Base-by-base conservation (phyloP, 352 stramenopile species). In the Pythium rishiriense region DNA sequence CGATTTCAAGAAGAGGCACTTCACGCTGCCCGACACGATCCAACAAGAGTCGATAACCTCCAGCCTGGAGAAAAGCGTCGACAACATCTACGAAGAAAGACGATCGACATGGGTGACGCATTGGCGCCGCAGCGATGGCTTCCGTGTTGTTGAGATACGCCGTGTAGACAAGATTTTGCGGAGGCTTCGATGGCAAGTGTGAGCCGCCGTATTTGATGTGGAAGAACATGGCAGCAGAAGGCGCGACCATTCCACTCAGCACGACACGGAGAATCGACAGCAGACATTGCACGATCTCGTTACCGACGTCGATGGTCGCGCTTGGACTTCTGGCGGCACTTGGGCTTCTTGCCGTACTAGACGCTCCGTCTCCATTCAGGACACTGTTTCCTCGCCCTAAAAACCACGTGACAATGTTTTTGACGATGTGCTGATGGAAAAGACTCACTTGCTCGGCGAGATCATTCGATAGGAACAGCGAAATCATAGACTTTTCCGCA, bases 71-170 rank as follows among this genome's bases (percentile, higher is more conserved):
- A 58, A 96, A 94, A 24, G 89, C 61, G 25, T 96, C 87, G 17
- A 94, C 59, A n/a, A 83, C 90, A 64, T 93, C 85, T 54, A 94
- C 81, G 64, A 80, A 96, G 47, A 91, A 91, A 33, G 88, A 76
- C 19, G 85, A 94, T 19, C 87, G 75, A 28, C 78, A 91, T 35
- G 87, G 87, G 47, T 91, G 85, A 29, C 81, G 79, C 28, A 76
- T 78, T 28, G 78, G 83, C 17, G 92, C 73, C 1, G 72, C 72
- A 4, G 67, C 64, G n/a, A 91, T 56, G 4, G 72, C 73, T 31
- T 91, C 84, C 0, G 83, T 69, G 46, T 49, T 88, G n/a, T 81
- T 69, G 45, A 94, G 62, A 41, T 93, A 93, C 11, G 75, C 80
- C 9, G 82, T 91, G 58, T 89, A 93, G 26, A 93, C 73, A 22